Percentiles rank a stretch among this genome's conserved stretches.
Conservation (phyloP, 2,329 filamentous ascomycete genomes). For the Colletotrichum liaoningense region DNA sequence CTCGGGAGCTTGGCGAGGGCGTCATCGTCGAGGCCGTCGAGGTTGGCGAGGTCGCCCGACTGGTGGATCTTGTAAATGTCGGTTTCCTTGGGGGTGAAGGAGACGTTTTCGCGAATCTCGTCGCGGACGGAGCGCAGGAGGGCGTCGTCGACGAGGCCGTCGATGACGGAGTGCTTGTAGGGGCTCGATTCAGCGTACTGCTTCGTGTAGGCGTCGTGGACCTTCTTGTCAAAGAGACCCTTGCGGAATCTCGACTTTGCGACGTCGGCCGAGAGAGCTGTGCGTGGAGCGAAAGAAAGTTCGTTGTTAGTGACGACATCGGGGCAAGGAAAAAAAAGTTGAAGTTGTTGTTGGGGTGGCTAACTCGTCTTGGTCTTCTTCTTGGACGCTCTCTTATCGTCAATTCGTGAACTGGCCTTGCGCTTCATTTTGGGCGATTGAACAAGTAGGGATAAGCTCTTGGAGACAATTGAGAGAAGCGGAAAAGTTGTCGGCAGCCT, state of each 20-base stretch:
- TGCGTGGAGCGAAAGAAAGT: not conserved
- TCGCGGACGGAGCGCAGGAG: constrained; percentile 87
- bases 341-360: constrained; percentile 29
- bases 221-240: constrained; percentile 71
- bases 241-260: constrained; percentile 71
- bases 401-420: constrained; percentile 63
- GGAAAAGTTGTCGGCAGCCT: constrained; percentile 3
- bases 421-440: constrained; percentile 63
- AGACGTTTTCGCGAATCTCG: constrained; percentile 90
- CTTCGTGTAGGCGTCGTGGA: constrained; percentile 68
- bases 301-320: constrained; percentile 31
- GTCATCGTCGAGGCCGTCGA: constrained; percentile 90
- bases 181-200: constrained; percentile 74
- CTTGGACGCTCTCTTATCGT: constrained; percentile 56
- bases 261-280: constrained; percentile 61
- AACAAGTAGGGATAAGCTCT: not conserved
- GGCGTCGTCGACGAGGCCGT: constrained; percentile 79
- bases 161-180: constrained; percentile 95
- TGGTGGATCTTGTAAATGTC: constrained; percentile 99
- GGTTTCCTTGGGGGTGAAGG: constrained; percentile 98
- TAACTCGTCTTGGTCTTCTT: constrained; percentile 66
- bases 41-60: constrained; percentile 95
- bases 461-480: not conserved
- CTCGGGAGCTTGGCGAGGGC: constrained; percentile 89
- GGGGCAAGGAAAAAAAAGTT: constrained; percentile 3